Conservation (phyloP, 352 stramenopile genomes). For the Phytophthora brassicae region DNA sequence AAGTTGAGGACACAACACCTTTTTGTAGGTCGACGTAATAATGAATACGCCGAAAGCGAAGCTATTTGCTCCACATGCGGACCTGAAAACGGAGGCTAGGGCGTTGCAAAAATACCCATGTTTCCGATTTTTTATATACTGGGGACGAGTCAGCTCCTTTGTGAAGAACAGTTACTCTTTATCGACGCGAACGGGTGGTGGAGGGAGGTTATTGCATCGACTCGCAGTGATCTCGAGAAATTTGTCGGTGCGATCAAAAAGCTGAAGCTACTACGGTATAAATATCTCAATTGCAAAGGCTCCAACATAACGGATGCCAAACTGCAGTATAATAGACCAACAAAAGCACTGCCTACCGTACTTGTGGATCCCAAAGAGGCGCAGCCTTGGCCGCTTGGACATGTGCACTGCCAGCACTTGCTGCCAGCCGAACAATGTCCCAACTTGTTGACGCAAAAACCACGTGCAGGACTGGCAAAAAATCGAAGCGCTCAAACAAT, state of each 20-base stretch:
- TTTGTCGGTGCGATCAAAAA: too few relatives aligned
- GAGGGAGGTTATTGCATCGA: too few relatives aligned
- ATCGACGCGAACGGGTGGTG: constrained; percentile 6
- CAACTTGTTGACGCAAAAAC: constrained; percentile 8
- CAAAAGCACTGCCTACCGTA: too few relatives aligned
- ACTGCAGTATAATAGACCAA: too few relatives aligned
- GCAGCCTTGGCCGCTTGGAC: not conserved
- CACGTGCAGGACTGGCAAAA: not conserved
- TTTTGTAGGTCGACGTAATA: too few relatives aligned
- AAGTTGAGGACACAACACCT: too few relatives aligned
- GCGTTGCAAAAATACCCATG: not conserved
- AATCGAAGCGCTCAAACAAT: not conserved
- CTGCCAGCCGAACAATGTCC: too few relatives aligned
- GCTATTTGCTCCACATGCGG: too few relatives aligned
- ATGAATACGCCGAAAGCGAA: too few relatives aligned
- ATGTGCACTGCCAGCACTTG: not conserved
- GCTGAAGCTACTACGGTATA: too few relatives aligned
- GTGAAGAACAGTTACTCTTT: not conserved
- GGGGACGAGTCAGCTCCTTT: not conserved
- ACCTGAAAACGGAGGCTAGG: too few relatives aligned
- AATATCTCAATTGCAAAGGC: too few relatives aligned
- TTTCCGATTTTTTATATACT: not conserved
- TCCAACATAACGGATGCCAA: not conserved
- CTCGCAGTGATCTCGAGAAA: not conserved
- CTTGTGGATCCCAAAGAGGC: constrained; percentile 4